Percentiles rank a stretch among this genome's conserved stretches.
Evolutionary conservation across 371 early-diverging fungal species (phyloP).

Genomic region (Blakeslea trispora): DNA sequence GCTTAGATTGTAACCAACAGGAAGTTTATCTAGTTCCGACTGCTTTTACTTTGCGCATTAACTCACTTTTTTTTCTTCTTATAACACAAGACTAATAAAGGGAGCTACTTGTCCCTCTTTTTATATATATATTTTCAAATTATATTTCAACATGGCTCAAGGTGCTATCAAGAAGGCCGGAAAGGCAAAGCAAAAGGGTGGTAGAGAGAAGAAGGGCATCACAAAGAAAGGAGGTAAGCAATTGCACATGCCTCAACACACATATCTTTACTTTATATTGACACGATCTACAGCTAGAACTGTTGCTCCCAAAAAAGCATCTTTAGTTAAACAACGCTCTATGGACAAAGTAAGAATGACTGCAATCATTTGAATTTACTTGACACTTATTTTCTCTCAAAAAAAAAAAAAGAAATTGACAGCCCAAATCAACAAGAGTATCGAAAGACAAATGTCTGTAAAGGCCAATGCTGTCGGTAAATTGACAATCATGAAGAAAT

Average conservation of each 20-base stretch:
- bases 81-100: too few relatives aligned
- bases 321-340: slow-evolving; percentile 54
- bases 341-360: slow-evolving; percentile 51
- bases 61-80: neutral
- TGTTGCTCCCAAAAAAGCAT: slow-evolving; percentile 62
- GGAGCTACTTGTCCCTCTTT: neutral
- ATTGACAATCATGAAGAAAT: slow-evolving; percentile 67
- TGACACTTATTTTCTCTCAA: too few relatives aligned
- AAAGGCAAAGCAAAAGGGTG: slow-evolving; percentile 45
- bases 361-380: neutral
- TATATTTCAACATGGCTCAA: slow-evolving; percentile 54
- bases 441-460: slow-evolving; percentile 69
- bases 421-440: slow-evolving; percentile 63
- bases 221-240: slow-evolving; percentile 58
- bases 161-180: slow-evolving; percentile 53
- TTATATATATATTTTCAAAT: slow-evolving; percentile 3
- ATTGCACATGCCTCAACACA: too few relatives aligned
- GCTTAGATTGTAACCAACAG: neutral
- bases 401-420: slow-evolving; percentile 56
- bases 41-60: neutral
- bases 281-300: slow-evolving; percentile 37
- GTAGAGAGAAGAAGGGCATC: slow-evolving; percentile 50
- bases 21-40: neutral
- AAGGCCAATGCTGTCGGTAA: slow-evolving; percentile 73
- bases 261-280: too few relatives aligned